These are phyloP conservation scores for Incumbomyces lentus DNA, from an alignment of 2,329 filamentous ascomycete species.

Conservation along the genomic window DNA sequence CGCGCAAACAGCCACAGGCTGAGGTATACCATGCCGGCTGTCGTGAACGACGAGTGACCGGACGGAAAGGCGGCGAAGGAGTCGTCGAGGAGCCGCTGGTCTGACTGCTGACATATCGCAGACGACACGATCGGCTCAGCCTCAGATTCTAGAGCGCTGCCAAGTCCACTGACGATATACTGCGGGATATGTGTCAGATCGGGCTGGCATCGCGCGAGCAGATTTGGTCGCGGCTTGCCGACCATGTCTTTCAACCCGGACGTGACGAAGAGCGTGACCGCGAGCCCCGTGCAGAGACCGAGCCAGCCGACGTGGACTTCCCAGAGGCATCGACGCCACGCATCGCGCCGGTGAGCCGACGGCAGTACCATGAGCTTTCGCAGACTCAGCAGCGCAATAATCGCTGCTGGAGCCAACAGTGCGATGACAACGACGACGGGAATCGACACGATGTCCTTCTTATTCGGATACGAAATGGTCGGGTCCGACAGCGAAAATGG, in stretches of 20 bases:
- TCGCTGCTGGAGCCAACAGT: slow-evolving; percentile 51
- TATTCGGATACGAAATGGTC: slow-evolving; percentile 69
- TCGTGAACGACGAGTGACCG: slow-evolving; percentile 63
- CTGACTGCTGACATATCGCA: slow-evolving; percentile 57
- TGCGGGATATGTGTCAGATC: slow-evolving; percentile 51
- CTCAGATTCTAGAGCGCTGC: slow-evolving; percentile 34
- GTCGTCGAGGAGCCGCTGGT: slow-evolving; percentile 54
- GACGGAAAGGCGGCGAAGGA: slow-evolving; percentile 77
- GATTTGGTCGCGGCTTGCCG: slow-evolving; percentile 53
- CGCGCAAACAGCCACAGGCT: slow-evolving; percentile 70
- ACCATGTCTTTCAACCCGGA: slow-evolving; percentile 69
- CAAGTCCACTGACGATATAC: slow-evolving; percentile 54
- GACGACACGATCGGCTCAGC: slow-evolving; percentile 61
- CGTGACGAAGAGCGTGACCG: slow-evolving; percentile 66
- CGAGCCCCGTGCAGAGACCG: slow-evolving; percentile 62
- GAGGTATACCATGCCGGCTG: slow-evolving; percentile 71
- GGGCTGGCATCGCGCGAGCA: slow-evolving; percentile 62
- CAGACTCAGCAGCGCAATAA: slow-evolving; percentile 59
- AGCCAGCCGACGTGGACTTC: slow-evolving; percentile 77
- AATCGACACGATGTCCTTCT: slow-evolving; percentile 60
- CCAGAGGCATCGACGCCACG: slow-evolving; percentile 77
- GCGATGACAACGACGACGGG: slow-evolving; percentile 54
- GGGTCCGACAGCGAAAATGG: slow-evolving; percentile 63
- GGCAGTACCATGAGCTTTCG: slow-evolving; percentile 34
- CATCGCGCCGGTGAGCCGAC: slow-evolving; percentile 12